These are phyloP conservation scores for Phytophthora rubi DNA, from an alignment of 352 stramenopile species.

Conservation along the genomic window DNA sequence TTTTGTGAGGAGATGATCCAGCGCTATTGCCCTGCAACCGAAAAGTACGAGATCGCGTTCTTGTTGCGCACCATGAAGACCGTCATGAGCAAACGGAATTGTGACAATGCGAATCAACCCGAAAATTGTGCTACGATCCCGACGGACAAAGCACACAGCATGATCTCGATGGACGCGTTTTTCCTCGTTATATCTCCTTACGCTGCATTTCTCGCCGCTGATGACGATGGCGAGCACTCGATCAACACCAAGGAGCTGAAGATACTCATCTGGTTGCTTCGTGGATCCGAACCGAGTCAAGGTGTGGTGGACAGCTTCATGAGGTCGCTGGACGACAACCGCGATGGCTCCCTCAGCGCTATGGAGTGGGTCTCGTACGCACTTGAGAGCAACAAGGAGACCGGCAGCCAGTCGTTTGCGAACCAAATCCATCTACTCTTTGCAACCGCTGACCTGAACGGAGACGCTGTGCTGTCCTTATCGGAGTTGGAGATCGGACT, in stretches of 20 bases:
- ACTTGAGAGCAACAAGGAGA: slow-evolving; percentile 53
- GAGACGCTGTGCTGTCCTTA: slow-evolving; percentile 60
- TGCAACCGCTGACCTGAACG: slow-evolving; percentile 55
- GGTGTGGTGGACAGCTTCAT: slow-evolving; percentile 55
- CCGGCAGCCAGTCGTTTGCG: slow-evolving; percentile 46
- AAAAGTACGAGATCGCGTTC: slow-evolving; percentile 46
- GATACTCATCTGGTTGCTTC: slow-evolving; percentile 72
- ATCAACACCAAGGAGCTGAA: slow-evolving; percentile 65
- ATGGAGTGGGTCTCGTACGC: slow-evolving; percentile 79
- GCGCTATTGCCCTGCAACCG: slow-evolving; percentile 39
- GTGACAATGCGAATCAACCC: neutral
- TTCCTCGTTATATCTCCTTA: slow-evolving; percentile 67
- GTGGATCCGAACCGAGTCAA: slow-evolving; percentile 59
- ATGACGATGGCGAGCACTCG: slow-evolving; percentile 63
- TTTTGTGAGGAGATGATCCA: slow-evolving; percentile 56
- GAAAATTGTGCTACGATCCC: neutral
- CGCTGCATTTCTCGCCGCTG: slow-evolving; percentile 66
- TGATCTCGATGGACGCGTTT: slow-evolving; percentile 65
- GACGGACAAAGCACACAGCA: neutral
- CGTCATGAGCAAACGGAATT: slow-evolving; percentile 8
- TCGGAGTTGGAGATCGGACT: slow-evolving; percentile 58
- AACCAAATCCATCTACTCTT: slow-evolving; percentile 70
- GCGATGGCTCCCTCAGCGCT: slow-evolving; percentile 56
- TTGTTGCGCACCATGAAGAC: slow-evolving; percentile 58
- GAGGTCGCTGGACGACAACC: slow-evolving; percentile 63